These are phyloP conservation scores for Pisolithus thermaeus DNA, from an alignment of 1,284 basidiomycete genomes.

Conservation along the genomic window DNA sequence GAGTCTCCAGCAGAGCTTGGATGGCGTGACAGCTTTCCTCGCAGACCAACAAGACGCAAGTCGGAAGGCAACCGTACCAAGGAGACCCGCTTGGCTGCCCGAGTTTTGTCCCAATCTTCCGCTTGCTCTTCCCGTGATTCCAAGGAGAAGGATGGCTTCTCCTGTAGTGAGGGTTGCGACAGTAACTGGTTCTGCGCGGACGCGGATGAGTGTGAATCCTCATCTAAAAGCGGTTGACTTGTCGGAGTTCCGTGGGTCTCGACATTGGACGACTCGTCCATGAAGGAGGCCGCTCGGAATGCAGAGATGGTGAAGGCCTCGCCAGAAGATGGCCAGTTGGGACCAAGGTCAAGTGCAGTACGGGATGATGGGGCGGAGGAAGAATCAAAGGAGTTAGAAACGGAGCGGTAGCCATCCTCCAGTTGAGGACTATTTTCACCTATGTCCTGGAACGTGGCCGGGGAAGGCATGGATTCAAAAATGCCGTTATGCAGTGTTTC, in stretches of 20 bases:
- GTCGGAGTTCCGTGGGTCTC: slow-evolving; percentile 12
- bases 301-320: slow-evolving; percentile 31
- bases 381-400: slow-evolving; percentile 37
- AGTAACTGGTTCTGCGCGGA: slow-evolving; percentile 27
- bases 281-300: slow-evolving; percentile 27
- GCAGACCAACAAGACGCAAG: slow-evolving; percentile 35
- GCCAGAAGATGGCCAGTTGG: slow-evolving; percentile 40
- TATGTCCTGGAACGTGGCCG: slow-evolving; percentile 38
- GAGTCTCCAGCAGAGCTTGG: slow-evolving; percentile 5
- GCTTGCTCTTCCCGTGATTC: slow-evolving; percentile 58
- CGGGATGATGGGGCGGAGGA: slow-evolving; percentile 58
- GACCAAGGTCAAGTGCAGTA: slow-evolving; percentile 54
- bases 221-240: slow-evolving; percentile 17
- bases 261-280: slow-evolving; percentile 34
- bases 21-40: slow-evolving; percentile 14
- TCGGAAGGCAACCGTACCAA: slow-evolving; percentile 65
- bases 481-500: slow-evolving; percentile 51
- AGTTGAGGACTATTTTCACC: slow-evolving; percentile 18
- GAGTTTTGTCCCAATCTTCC: slow-evolving; percentile 81
- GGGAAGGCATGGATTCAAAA: slow-evolving; percentile 16
- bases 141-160: slow-evolving; percentile 39
- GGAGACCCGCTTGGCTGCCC: slow-evolving; percentile 78
- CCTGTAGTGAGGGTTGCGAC: slow-evolving; percentile 28
- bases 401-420: slow-evolving; percentile 18
- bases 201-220: slow-evolving; percentile 23